Evolutionary conservation across 306 rosid genomes (phyloP), one percentile per base, ranked within the genome.

Genomic region (Casuarina glauca): DNA sequence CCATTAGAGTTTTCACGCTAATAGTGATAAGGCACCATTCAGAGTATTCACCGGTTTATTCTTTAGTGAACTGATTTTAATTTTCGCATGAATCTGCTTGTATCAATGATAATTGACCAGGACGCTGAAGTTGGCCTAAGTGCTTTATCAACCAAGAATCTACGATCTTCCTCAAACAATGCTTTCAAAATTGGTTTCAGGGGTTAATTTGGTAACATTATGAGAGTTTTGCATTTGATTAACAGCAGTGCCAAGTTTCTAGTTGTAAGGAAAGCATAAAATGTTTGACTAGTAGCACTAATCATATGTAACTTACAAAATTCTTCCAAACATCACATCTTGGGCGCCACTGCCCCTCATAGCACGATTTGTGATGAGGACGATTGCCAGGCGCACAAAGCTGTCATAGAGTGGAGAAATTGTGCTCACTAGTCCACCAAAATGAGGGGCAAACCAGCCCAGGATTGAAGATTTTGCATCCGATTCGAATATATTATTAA

Each of bases 331-430:
- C 98, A 84, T 96, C 97, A 82, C 99, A 96, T 89, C 76, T 88
- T 26, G 99, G 99, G 81, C 91, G 99, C 84, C 90, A 87, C 81
- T 87, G 85, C 90, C 85, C 97, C 85, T 89, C 91, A 76, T 89
- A 95, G 88, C 98, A 95, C 53, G 92, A 88, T 85, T 92, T 89
- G 83, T 95, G 97, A 84, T 89, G 89, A 69, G 93, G 97, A 48
- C 76, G 93, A 64, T 86, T 87, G 50, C 85, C 89, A 38, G 93
- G 89, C 91, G 93, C 82, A 43, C 98, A 91, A 86, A 82, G 93
- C 98, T 96, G 93, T 61, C 71, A 81, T 73, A 74, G 78, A 52
- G 32, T 26, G 74, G 51, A 79, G 69, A 81, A 73, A 54, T 35
- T 39, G 74, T 19, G 38, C 76, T 80, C 83, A 80, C 36, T 50